Evolutionary conservation across 441 rosid species (phyloP), one percentile per base, ranked within the genome.

Genomic region (Breynia disticha): DNA sequence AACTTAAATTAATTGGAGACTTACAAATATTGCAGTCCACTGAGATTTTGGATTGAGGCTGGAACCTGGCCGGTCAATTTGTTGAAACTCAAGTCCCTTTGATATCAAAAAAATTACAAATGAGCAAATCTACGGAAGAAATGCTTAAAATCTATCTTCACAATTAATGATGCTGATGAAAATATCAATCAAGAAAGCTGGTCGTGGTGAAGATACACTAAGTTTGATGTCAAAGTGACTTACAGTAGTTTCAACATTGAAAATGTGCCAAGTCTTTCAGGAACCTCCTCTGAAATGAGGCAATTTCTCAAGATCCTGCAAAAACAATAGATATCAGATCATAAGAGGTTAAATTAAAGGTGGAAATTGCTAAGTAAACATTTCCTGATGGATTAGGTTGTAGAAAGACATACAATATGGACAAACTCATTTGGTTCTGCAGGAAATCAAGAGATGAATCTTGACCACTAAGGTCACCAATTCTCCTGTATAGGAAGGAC

Each of bases 61-160:
- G 81, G 83, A 57, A 80, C 50, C 52, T 46, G 68, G 43, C 83
- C 86, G 28, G 68, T 62, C 64, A 78, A 68, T 65, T 80, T 65
- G 75, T 80, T 78, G 71, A 78, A 77, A 66, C 86, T 80, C 56
- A 80, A 65, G 59, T 80, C 86, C 67, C 86, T 80, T 15, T 13
- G 47, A 39, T 47, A 11, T 53, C 15, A 46, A 16, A 47, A 51
- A 50, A 19, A 41, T n/a, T n/a, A n/a, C n/a, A n/a, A n/a, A 20
- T 52, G 44, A 48, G 21, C 10, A 13, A 45, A 35, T 19, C 11
- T n/a, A 42, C 14, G 46, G 15, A 60, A 15, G 15, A 45, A 51
- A 48, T 22, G n/a, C 11, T 42, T 10, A 12, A 41, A 11, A 17
- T 17, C 16, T n/a, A 11, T 17, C 11, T 15, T 28, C 16, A 9